Conservation (phyloP, 441 rosid species). For the Corymbia calophylla region DNA sequence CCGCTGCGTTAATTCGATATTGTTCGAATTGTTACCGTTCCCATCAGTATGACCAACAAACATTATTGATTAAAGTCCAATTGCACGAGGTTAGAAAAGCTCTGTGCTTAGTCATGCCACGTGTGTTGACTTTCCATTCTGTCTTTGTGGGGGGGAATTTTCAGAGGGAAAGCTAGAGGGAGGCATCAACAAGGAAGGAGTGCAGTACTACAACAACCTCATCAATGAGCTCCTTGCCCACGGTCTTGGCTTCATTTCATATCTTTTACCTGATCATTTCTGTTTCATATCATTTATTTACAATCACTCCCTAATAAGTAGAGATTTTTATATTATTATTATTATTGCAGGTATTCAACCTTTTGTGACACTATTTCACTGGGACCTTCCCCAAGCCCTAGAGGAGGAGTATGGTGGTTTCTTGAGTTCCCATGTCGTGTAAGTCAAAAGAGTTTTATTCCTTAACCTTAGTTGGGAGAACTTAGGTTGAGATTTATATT, state of each 20-base stretch:
- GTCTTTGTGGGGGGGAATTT: neutral
- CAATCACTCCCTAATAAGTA: too few relatives aligned
- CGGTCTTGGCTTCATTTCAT: neutral
- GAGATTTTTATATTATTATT: neutral
- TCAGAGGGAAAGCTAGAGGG: slow-evolving; percentile 4
- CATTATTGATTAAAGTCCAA: neutral
- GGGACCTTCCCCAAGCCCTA: slow-evolving; percentile 7
- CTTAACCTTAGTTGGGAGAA: neutral
- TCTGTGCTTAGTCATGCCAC: neutral
- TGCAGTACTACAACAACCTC: slow-evolving; percentile 7
- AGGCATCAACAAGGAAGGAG: slow-evolving; percentile 4
- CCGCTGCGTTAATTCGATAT: too few relatives aligned
- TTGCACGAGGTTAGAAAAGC: neutral
- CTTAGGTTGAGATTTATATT: neutral
- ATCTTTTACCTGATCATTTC: neutral
- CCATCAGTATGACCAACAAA: neutral
- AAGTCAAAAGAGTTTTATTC: neutral
- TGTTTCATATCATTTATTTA: too few relatives aligned
- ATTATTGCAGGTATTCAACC: neutral
- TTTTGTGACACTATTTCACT: neutral
- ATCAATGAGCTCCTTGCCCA: slow-evolving; percentile 8
- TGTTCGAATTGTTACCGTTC: too few relatives aligned
- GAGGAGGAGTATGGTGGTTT: slow-evolving; percentile 3
- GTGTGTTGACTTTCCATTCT: neutral
- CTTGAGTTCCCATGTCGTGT: slow-evolving; percentile 4